A percentile compares a stretch with the other conserved stretches of the same genome.
These are phyloP conservation scores for Aspergillus sclerotioniger DNA, from an alignment of 495 filamentous ascomycete genomes.

Conservation along the genomic window DNA sequence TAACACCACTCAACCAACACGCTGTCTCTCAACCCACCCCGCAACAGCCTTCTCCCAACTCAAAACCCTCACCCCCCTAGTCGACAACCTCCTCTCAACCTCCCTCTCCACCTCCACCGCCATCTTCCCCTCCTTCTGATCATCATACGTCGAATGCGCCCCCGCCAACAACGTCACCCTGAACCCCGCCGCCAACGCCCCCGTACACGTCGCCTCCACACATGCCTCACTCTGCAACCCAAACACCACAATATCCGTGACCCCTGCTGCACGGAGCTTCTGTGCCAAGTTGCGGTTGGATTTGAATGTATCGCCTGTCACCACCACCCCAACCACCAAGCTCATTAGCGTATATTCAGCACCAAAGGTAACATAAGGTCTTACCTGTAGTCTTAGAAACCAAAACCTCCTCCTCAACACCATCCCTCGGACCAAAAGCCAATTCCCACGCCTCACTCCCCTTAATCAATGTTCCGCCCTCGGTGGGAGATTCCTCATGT, in stretches of 20 bases:
- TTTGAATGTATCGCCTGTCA: conserved; percentile 5
- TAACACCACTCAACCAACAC: too few species aligned
- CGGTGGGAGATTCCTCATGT: background rate
- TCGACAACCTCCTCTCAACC: conserved; percentile 1
- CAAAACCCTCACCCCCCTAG: background rate
- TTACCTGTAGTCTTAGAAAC: conserved; percentile 2
- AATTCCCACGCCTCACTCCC: conserved; percentile 6
- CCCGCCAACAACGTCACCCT: conserved; percentile 2
- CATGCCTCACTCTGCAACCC: conserved; percentile 5
- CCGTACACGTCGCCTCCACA: conserved; percentile 6
- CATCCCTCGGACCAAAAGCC: background rate
- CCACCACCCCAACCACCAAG: background rate
- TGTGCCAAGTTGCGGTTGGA: conserved; percentile 1
- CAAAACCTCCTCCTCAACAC: background rate
- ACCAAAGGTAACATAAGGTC: background rate
- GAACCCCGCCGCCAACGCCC: conserved; percentile 4
- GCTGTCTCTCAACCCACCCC: background rate
- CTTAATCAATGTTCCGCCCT: background rate
- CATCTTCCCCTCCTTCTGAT: background rate
- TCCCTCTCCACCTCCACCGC: conserved; percentile 6
- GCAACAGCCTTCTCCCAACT: background rate
- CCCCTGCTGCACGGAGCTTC: background rate
- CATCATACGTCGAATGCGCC: conserved; percentile 7
- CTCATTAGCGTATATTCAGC: too few species aligned
- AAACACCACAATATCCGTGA: conserved; percentile 2